These are phyloP conservation scores for Aristolochia fimbriata DNA, from an alignment of 164 flowering plant genomes.

Conservation along the genomic window DNA sequence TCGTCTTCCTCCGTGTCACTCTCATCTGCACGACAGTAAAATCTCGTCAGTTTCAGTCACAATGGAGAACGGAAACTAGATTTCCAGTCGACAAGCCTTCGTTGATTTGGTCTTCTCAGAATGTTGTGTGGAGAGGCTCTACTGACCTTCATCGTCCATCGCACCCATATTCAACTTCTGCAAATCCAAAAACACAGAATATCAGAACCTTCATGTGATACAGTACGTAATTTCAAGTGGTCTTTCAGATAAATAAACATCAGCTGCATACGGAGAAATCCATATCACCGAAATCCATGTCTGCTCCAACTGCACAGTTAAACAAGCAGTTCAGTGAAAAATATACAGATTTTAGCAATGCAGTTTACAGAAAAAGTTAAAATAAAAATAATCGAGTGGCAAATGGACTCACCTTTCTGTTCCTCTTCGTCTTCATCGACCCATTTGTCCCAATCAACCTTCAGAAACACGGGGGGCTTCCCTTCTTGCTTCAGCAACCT, in stretches of 20 bases:
- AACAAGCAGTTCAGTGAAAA: neutral
- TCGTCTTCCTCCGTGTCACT: conserved; percentile 2
- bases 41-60: neutral
- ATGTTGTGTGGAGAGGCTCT: neutral
- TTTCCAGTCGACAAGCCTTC: neutral
- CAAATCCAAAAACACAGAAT: conserved; percentile 1
- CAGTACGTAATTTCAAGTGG: neutral
- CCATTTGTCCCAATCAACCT: conserved; percentile 83
- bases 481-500: conserved; percentile 49
- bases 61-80: neutral
- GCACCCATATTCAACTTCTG: conserved; percentile 27
- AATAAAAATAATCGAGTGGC: neutral
- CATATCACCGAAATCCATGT: conserved; percentile 41
- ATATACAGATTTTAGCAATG: no score
- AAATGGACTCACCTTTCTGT: neutral
- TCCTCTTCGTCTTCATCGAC: conserved; percentile 73
- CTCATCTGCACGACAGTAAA: neutral
- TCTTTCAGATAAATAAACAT: neutral
- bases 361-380: no score
- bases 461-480: conserved; percentile 47
- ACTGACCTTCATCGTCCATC: conserved; percentile 22
- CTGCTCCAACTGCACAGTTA: conserved; percentile 21
- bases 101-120: neutral
- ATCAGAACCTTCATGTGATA: neutral
- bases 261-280: conserved; percentile 48